phyloP scores from a whole-genome alignment of 2,329 filamentous ascomycete genomes.

The Pestalotiopsis sp. region DNA sequence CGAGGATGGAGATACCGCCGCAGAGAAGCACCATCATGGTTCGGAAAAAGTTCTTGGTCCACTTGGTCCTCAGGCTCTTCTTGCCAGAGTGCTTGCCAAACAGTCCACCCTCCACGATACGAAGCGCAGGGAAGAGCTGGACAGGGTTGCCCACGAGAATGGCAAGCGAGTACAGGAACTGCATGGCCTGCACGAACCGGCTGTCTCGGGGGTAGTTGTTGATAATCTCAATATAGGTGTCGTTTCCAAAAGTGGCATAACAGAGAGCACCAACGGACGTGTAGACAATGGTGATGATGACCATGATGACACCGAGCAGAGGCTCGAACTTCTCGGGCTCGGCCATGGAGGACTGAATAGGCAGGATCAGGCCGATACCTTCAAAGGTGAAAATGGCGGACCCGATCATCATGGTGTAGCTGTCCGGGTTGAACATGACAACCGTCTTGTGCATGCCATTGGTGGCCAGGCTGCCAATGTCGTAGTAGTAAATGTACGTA shows the following conservation, averaged over 20 bases:
- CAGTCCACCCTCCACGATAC: constrained; percentile 70
- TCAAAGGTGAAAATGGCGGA: constrained; percentile 80
- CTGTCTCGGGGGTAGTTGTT: constrained; percentile 74
- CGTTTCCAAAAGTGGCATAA: constrained; percentile 72
- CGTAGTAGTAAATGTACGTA: constrained; percentile 74
- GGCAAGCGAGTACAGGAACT: constrained; percentile 74
- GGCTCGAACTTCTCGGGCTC: constrained; percentile 68
- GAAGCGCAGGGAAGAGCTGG: constrained; percentile 73
- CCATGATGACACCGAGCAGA: constrained; percentile 71
- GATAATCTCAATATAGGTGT: constrained; percentile 74
- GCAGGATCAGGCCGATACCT: constrained; percentile 76
- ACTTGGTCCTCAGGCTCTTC: constrained; percentile 66
- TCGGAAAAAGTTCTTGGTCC: constrained; percentile 75
- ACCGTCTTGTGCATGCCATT: constrained; percentile 64
- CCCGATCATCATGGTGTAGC: constrained; percentile 73
- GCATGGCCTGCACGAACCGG: constrained; percentile 74
- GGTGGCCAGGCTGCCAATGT: constrained; percentile 58
- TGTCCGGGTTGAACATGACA: constrained; percentile 69
- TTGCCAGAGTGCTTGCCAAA: constrained; percentile 73
- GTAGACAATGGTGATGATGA: constrained; percentile 73
- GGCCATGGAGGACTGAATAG: constrained; percentile 77
- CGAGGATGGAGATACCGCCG: constrained; percentile 63
- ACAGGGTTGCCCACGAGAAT: constrained; percentile 76
- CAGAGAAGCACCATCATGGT: constrained; percentile 60
- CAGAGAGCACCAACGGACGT: constrained; percentile 73